Percentiles rank a stretch among this genome's conserved stretches.
These are phyloP conservation scores for Monosporozyma unispora DNA, from an alignment of 805 yeast genomes.

Conservation along the genomic window DNA sequence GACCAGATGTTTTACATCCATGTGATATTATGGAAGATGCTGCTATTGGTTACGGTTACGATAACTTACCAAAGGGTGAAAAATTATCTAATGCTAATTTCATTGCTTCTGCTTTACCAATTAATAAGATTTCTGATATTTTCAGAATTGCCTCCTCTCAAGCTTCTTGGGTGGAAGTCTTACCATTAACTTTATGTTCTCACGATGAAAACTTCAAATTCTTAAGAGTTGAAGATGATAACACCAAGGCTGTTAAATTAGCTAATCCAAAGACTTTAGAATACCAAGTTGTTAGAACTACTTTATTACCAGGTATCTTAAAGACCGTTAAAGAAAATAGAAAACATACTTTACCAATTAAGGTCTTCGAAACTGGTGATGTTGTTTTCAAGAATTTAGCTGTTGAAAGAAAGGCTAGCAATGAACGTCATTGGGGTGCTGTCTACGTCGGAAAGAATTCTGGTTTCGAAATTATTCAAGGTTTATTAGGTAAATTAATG, in stretches of 20 bases:
- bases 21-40: constrained; percentile 99
- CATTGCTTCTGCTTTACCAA: constrained; percentile 80
- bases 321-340: constrained; percentile 95
- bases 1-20: constrained; percentile 92
- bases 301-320: constrained; percentile 86
- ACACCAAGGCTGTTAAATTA: constrained; percentile 72
- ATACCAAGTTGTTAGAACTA: constrained; percentile 95
- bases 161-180: constrained; percentile 91
- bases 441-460: constrained; percentile 89
- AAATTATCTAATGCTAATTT: constrained; percentile 68
- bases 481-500: constrained; percentile 89
- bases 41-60: constrained; percentile 92
- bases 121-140: constrained; percentile 86
- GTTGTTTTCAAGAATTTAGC: constrained; percentile 74
- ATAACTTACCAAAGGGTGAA: constrained; percentile 70
- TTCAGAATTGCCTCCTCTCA: constrained; percentile 85
- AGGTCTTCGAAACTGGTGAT: constrained; percentile 93
- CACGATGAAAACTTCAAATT: constrained; percentile 94
- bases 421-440: constrained; percentile 93
- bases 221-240: constrained; percentile 65
- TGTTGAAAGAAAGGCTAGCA: constrained; percentile 81
- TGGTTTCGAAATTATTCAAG: constrained; percentile 91
- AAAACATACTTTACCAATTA: constrained; percentile 88
- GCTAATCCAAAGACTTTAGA: constrained; percentile 96
- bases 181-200: constrained; percentile 92